A percentile compares a stretch with the other conserved stretches of the same genome.
phyloP scores from a whole-genome alignment of 2,329 filamentous ascomycete genomes.

The Fusarium sarcochroum region DNA sequence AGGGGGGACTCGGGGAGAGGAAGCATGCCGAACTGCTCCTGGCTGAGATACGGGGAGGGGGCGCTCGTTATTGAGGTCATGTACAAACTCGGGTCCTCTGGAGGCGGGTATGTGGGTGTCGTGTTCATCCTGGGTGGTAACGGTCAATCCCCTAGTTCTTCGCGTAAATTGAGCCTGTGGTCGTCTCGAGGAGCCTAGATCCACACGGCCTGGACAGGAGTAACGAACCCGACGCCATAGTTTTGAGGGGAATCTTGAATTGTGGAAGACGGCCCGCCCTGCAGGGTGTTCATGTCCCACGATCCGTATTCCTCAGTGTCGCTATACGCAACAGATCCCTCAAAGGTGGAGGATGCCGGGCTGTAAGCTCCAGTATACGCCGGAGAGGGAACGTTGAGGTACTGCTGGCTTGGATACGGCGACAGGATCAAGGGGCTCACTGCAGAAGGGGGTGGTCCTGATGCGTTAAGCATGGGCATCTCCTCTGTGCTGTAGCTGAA shows the following conservation, averaged over 20 bases:
- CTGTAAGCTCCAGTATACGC: conserved; percentile 71
- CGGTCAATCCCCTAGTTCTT: conserved; percentile 68
- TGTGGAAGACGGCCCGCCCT: conserved; percentile 62
- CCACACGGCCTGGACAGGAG: conserved; percentile 74
- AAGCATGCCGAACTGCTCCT: conserved; percentile 60
- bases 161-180: conserved; percentile 56
- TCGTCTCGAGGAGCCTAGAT: conserved; percentile 63
- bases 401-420: conserved; percentile 68
- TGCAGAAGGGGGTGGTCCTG: conserved; percentile 59
- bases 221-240: conserved; percentile 70
- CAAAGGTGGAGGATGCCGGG: conserved; percentile 73
- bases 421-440: conserved; percentile 70
- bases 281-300: conserved; percentile 62
- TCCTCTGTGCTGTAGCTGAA: conserved; percentile 77
- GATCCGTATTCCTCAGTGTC: conserved; percentile 70
- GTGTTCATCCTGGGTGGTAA: conserved; percentile 66
- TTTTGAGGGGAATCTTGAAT: conserved; percentile 61
- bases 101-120: conserved; percentile 61
- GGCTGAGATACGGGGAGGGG: conserved; percentile 61
- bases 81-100: conserved; percentile 57
- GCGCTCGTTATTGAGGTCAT: conserved; percentile 56
- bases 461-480: conserved; percentile 67
- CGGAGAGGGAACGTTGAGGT: conserved; percentile 74
- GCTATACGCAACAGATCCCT: conserved; percentile 74
- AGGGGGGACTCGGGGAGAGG: conserved; percentile 63